Evolutionary conservation across 2,329 filamentous ascomycete genomes (phyloP), one percentile per base, ranked within the genome.

Genomic region (Fusarium chuoi): DNA sequence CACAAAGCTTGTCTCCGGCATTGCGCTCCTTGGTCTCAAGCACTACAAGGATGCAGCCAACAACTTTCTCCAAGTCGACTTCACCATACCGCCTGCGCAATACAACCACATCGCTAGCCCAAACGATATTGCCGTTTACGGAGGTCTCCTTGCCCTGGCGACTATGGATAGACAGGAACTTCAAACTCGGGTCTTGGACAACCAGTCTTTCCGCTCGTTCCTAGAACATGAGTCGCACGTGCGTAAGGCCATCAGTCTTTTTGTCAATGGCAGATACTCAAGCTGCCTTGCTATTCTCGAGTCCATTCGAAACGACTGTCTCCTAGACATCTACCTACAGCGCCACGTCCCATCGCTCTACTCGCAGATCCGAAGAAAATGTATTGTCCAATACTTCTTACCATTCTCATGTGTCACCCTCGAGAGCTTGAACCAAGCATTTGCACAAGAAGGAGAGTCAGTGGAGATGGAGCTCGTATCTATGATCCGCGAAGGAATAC

Each of bases 161-260:
- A 95, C 94, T 5, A 97, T 98, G 93, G 89, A 93, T 68, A 90
- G 96, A 54, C 85, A 87, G 13, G 91, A 94, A 70, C 87, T 99
- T 28, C 93, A 96, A 81, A 85, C 83, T 11, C 86, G 87, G 12
- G 94, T 98, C 6, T 89, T 99, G 1, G 94, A 96, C 42, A 97
- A 94, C 79, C 85, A 86, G 39, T 86, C 88, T 17, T 99, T 99
- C 85, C 92, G 96, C 59, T 90, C 89, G 51, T 98, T 96, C 80
- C 89, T 99, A 20, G 96, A 98, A 81, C 88, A 97, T 2, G 96
- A 98, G 82, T 95, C 96, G 7, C 96, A 98, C 78, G 93, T 99
- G 71, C 93, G 96, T 73, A 95, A 95, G 66, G 96, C 96, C 18
- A 93, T 99, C 76, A 90, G 90, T 13, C 92, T 94, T 80, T 99